phyloP scores from a whole-genome alignment of 2,329 filamentous ascomycete species.

The Ophiocordyceps robertsii region DNA sequence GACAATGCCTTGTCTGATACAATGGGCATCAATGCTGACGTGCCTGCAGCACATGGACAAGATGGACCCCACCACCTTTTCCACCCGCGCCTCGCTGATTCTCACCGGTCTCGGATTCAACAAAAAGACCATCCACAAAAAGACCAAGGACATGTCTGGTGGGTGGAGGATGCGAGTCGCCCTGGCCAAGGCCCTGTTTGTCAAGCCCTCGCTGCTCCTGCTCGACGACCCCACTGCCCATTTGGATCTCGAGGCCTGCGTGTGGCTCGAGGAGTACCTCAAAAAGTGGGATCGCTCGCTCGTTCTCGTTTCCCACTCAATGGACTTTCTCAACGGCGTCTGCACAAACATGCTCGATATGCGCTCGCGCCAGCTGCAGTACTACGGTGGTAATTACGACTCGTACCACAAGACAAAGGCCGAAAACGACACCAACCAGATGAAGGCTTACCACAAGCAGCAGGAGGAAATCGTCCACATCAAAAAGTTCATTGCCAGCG shows the following conservation, averaged over 20 bases:
- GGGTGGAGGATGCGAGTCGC: conserved; percentile 99
- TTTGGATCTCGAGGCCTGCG: conserved; percentile 97
- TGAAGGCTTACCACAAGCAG: conserved; percentile 98
- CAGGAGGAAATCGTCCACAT: conserved; percentile 99
- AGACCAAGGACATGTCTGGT: conserved; percentile 99
- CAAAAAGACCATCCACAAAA: conserved; percentile 95
- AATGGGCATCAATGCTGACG: background rate
- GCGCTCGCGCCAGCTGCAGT: conserved; percentile 75
- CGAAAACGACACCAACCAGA: conserved; percentile 95
- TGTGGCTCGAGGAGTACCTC: conserved; percentile 98
- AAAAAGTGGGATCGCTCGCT: conserved; percentile 99
- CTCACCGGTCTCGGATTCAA: conserved; percentile 98
- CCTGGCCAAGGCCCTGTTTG: conserved; percentile 92
- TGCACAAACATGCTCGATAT: conserved; percentile 99
- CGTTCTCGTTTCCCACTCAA: conserved; percentile 90
- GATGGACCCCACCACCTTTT: conserved; percentile 97
- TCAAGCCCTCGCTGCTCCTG: conserved; percentile 88
- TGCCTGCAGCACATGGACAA: conserved; percentile 77
- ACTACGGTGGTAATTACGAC: conserved; percentile 99
- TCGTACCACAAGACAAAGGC: conserved; percentile 87
- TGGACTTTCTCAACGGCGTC: conserved; percentile 99
- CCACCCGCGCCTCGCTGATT: conserved; percentile 90
- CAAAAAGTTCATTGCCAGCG: conserved; percentile 99
- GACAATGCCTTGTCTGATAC: too few relatives aligned
- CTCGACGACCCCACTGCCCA: conserved; percentile 98